phyloP scores from a whole-genome alignment of 1,284 basidiomycete species.

The Salmacisia buchloeana region DNA sequence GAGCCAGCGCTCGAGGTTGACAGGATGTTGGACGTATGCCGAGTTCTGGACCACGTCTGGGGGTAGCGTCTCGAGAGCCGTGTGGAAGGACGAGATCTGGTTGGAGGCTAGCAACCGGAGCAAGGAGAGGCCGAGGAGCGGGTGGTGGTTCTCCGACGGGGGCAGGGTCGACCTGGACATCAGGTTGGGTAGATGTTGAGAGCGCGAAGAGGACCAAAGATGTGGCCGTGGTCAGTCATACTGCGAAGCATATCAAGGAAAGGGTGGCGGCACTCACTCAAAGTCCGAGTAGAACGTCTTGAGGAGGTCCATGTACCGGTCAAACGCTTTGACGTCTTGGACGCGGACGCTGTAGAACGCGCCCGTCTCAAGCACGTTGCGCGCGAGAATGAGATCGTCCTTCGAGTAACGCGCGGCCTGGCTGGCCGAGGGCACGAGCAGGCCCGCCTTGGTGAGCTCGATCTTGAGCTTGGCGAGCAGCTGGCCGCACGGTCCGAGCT shows the following conservation, averaged over 20 bases:
- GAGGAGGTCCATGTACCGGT: conserved; percentile 88
- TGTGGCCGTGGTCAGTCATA: too few species aligned
- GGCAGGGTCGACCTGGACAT: conserved; percentile 64
- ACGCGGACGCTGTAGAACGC: conserved; percentile 86
- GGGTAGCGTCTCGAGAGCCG: conserved; percentile 86
- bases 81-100: conserved; percentile 95
- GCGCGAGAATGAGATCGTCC: conserved; percentile 53
- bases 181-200: background rate
- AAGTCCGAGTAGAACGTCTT: conserved; percentile 83
- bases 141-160: conserved; percentile 74
- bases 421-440: conserved; percentile 60
- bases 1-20: conserved; percentile 74
- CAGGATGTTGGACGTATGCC: conserved; percentile 44
- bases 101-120: conserved; percentile 91
- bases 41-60: conserved; percentile 28
- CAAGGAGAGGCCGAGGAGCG: conserved; percentile 86
- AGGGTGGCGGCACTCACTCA: conserved; percentile 53
- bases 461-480: conserved; percentile 57
- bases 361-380: conserved; percentile 91
- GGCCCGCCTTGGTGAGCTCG: conserved; percentile 68
- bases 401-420: conserved; percentile 13
- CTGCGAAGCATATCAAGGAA: too few species aligned
- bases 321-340: conserved; percentile 82
- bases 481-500: conserved; percentile 16
- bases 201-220: background rate